A percentile compares a stretch with the other conserved stretches of the same genome.
Conservation (phyloP, 2,329 filamentous ascomycete genomes). For the Aspergillus alliaceus region DNA sequence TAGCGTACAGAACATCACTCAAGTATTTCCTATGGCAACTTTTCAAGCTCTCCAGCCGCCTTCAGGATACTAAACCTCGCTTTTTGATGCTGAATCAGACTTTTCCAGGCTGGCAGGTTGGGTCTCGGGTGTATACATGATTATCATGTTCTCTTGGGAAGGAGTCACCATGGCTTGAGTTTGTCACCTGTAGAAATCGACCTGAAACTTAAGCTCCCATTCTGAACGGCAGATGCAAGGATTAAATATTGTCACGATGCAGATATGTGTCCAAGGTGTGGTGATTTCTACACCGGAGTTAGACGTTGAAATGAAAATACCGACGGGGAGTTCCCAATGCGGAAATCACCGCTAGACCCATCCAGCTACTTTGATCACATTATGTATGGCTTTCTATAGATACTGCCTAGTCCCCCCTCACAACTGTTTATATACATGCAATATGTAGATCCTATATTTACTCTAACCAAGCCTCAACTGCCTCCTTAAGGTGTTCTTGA, state of each 20-base stretch:
- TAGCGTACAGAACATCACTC: neutral
- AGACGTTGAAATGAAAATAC: neutral
- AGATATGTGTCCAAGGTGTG: no score
- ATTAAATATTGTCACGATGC: no score
- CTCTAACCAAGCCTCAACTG: slow-evolving; percentile 28
- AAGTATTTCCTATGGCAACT: no score
- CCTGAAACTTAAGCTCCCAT: no score
- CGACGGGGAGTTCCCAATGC: neutral
- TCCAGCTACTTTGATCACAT: no score
- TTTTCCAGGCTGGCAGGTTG: neutral
- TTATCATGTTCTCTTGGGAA: neutral
- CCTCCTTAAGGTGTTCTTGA: slow-evolving; percentile 22
- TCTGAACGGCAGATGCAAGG: no score
- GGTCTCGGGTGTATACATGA: neutral
- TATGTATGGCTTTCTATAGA: no score
- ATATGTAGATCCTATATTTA: no score
- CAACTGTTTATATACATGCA: no score
- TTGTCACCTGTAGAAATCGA: neutral
- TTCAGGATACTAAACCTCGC: no score
- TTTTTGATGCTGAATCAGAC: neutral
- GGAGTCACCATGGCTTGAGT: neutral
- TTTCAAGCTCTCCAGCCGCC: no score
- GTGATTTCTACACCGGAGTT: neutral
- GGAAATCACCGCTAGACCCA: neutral
- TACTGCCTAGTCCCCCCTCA: no score